Evolutionary conservation across 2,329 filamentous ascomycete species (phyloP).

Genomic region (Epicoccum nigrum): DNA sequence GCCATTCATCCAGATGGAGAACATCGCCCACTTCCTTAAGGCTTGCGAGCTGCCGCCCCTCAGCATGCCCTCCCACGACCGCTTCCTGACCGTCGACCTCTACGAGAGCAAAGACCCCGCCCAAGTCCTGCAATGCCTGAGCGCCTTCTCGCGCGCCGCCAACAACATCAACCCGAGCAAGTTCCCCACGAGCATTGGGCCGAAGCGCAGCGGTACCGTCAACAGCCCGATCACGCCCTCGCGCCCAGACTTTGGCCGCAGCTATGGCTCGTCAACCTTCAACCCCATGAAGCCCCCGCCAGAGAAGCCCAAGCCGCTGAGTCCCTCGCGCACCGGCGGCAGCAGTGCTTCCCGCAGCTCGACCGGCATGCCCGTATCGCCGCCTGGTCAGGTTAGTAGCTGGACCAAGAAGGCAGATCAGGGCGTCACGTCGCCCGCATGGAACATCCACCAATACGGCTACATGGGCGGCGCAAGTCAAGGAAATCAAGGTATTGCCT

Average conservation of each 20-base stretch:
- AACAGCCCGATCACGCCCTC: constrained; percentile 36
- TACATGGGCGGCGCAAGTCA: constrained; percentile 98
- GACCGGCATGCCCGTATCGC: constrained; percentile 54
- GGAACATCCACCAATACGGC: constrained; percentile 97
- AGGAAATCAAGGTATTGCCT: constrained; percentile 90
- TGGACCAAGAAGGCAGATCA: constrained; percentile 91
- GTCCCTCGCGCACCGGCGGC: constrained; percentile 55
- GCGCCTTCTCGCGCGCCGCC: constrained; percentile 88
- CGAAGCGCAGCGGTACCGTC: constrained; percentile 60
- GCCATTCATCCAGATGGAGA: constrained; percentile 99
- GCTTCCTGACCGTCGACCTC: constrained; percentile 95
- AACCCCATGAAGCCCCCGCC: constrained; percentile 49
- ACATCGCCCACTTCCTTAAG: constrained; percentile 93
- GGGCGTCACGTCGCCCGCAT: constrained; percentile 80
- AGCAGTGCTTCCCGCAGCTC: constrained; percentile 65
- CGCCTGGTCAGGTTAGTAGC: constrained; percentile 70
- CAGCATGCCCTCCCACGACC: constrained; percentile 88
- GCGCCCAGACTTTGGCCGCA: constrained; percentile 36
- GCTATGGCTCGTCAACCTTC: constrained; percentile 53
- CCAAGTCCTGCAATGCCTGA: constrained; percentile 90
- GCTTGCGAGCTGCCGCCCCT: constrained; percentile 86
- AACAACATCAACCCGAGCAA: constrained; percentile 72
- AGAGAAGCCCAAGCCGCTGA: constrained; percentile 45
- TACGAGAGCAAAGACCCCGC: constrained; percentile 95
- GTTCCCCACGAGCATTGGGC: constrained; percentile 79